phyloP scores from a whole-genome alignment of 768 basidiomycete genomes.

The Filobasidium floriforme region DNA sequence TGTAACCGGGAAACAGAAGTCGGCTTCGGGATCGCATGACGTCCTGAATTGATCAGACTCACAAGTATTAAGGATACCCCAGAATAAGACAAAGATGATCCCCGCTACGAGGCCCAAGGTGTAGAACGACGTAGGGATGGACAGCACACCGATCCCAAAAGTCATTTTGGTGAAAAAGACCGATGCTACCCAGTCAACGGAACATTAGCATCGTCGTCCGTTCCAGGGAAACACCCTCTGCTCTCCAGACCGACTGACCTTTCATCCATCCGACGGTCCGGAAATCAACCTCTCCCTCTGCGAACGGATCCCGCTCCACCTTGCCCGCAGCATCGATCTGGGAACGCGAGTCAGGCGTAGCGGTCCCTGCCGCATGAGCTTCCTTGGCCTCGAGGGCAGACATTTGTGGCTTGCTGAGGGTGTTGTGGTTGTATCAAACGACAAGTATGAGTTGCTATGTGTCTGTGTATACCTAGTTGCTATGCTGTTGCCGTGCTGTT shows the following conservation, averaged over 20 bases:
- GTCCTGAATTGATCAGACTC: background rate
- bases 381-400: conserved; percentile 1
- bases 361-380: background rate
- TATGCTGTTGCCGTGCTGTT: too few species aligned
- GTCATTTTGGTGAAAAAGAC: conserved; percentile 12
- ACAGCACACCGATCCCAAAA: conserved; percentile 35
- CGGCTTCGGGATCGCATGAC: background rate
- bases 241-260: background rate
- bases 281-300: background rate
- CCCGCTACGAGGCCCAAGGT: conserved; percentile 32
- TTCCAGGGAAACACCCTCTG: too few species aligned
- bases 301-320: conserved; percentile 1
- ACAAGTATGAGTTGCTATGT: too few species aligned
- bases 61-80: conserved; percentile 7
- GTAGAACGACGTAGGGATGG: conserved; percentile 33
- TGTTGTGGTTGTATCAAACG: too few species aligned
- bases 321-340: background rate
- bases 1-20: background rate
- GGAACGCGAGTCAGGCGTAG: background rate
- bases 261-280: background rate
- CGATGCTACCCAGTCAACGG: background rate
- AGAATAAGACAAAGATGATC: conserved; percentile 16
- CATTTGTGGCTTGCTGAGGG: too few species aligned
- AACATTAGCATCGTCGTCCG: too few species aligned
- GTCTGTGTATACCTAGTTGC: too few species aligned